Percentiles rank a stretch among this genome's conserved stretches.
phyloP scores from a whole-genome alignment of 495 filamentous ascomycete species.

The Hypoxylon fuscum region DNA sequence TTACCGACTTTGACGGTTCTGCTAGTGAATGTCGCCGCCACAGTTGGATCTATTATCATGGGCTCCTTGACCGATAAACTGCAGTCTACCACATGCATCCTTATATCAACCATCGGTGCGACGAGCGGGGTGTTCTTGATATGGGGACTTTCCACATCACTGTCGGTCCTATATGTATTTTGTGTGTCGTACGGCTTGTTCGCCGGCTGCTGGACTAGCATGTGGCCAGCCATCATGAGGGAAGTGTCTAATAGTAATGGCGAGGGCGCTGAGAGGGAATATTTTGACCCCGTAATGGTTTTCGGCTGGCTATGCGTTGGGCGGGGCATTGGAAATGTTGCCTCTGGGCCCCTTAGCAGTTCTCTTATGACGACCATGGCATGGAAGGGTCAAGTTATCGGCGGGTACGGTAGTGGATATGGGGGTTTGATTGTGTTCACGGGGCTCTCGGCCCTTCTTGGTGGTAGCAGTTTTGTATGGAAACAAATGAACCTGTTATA shows the following conservation, averaged over 20 bases:
- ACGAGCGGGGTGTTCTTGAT: conserved; percentile 69
- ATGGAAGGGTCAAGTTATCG: conserved; percentile 47
- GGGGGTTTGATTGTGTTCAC: neutral
- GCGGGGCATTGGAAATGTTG: conserved; percentile 71
- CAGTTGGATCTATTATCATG: conserved; percentile 66
- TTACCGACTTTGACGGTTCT: conserved; percentile 62
- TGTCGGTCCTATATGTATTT: conserved; percentile 70
- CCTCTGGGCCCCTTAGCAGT: conserved; percentile 68
- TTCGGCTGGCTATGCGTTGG: conserved; percentile 71
- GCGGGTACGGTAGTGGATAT: conserved; percentile 49
- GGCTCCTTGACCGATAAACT: conserved; percentile 69
- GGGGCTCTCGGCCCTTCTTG: neutral
- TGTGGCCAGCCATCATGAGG: conserved; percentile 68
- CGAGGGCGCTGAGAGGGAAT: conserved; percentile 53
- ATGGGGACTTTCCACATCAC: conserved; percentile 68
- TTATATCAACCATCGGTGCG: conserved; percentile 65
- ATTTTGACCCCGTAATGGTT: conserved; percentile 59
- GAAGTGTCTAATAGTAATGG: conserved; percentile 55
- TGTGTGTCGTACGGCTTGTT: conserved; percentile 75
- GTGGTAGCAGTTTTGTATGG: conserved; percentile 2
- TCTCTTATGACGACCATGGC: conserved; percentile 53
- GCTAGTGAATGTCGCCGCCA: conserved; percentile 65
- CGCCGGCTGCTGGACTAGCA: conserved; percentile 60
- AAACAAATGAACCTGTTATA: conserved; percentile 1
- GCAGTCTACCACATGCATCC: conserved; percentile 67